Evolutionary conservation across 345 rosid species (phyloP), one percentile per base, ranked within the genome.

Genomic region (Trapa incisa): DNA sequence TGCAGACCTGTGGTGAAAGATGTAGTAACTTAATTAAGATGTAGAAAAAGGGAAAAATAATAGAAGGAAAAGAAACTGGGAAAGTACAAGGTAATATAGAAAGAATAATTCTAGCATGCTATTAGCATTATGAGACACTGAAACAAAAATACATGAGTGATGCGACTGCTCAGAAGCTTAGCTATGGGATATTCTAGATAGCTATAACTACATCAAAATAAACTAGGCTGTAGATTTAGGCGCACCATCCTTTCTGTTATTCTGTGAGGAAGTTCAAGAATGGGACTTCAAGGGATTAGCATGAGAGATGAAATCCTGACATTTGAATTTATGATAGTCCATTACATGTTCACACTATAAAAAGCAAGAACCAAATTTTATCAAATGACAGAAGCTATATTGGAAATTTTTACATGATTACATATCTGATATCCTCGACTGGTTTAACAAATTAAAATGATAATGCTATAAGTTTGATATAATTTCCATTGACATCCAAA

Each of bases 1-100:
- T 80, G 81, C 96, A 90, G 67, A 93, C 82, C 99, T 94, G 78
- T 70, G 68, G 67, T 58, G 71, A 63, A 64, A 36, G 60, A 71
- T 50, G 35, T 3, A 37, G 56, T 32, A 4, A 56, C 33, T 54
- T 37, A 29, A 64, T 54, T 41, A 41, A 41, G 43, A 41, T 4
- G 43, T 41, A 41, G 7, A 41, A 8, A 41, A 41, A 9, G 29
- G 32, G 14, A 1, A 10, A 57, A 57, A n/a, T 4, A n/a, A 53
- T 1, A 53, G 58, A 50, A 6, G 56, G 3, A 16, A 52, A 15
- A 52, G 1, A 4, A 16, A 16, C 29, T 11, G 3, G 1, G 9
- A 11, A 52, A 17, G 6, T 6, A 16, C 14, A 14, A 2, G 29
- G 22, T 22, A 16, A 52, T 3, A 52, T 15, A 3, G 4, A 52